These are phyloP conservation scores for Nicotiana knightiana DNA, from an alignment of 257 asterid genomes.

Conservation along the genomic window DNA sequence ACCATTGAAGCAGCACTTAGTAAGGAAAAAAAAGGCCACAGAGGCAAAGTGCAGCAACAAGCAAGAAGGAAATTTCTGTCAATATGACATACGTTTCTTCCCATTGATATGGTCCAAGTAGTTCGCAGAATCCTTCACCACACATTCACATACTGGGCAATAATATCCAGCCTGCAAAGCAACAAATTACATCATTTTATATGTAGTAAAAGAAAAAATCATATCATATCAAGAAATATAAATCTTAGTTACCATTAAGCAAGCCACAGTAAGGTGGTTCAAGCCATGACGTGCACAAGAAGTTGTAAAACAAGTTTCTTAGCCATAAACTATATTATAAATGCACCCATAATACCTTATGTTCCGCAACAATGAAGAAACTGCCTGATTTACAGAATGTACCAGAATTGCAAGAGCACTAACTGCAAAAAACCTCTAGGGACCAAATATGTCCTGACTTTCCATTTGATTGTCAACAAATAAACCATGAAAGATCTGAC, in stretches of 20 bases:
- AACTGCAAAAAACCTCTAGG: background rate
- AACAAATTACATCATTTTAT: conserved; percentile 12
- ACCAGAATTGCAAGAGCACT: background rate
- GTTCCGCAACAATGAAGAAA: background rate
- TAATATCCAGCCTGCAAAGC: conserved; percentile 93
- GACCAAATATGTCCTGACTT: background rate
- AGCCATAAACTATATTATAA: background rate
- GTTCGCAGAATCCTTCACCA: conserved; percentile 98
- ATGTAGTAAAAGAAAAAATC: background rate
- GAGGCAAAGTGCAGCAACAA: background rate
- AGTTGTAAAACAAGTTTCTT: background rate
- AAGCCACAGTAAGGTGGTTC: background rate
- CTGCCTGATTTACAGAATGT: background rate
- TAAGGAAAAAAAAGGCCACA: background rate
- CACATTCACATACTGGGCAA: conserved; percentile 98
- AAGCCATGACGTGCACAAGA: background rate
- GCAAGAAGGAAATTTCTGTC: background rate
- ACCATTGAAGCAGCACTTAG: background rate
- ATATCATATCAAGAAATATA: background rate
- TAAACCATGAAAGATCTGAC: background rate
- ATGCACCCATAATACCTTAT: background rate
- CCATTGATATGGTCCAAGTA: conserved; percentile 99
- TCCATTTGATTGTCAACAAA: background rate
- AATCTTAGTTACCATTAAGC: background rate
- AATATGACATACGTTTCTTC: conserved; percentile 75